Base-by-base conservation (phyloP, 768 basidiomycete species). In the Favolaschia claudopus region DNA sequence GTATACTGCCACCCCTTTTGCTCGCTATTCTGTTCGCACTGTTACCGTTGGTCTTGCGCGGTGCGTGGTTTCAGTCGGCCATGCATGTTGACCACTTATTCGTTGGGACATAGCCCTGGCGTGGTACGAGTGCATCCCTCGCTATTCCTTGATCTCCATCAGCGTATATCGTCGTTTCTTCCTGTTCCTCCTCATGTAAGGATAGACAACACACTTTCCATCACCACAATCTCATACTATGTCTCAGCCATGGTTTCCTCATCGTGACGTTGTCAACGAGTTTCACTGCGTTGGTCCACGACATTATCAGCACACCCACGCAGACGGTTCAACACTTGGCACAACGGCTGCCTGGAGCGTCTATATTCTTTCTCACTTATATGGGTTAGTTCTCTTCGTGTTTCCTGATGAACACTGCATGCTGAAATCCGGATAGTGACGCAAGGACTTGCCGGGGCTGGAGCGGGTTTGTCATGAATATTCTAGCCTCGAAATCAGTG, bases 101-200 rank as follows among this genome's bases (percentile, higher is more conserved):
- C 34, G 27, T 25, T 54, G 51, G 33, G n/a, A n/a, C n/a, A 19
- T 48, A 75, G 88, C 72, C 15, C 72, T 90, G 13, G 86, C 89
- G 19, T 84, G 83, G 76, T 87, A 88, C 63, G 85, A 91, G 69
- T 88, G 89, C 42, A 88, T 89, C 43, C 89, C 89, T 0, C 80
- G 85, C 34, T 84, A 83, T 58, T 88, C 87, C 1, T 74, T 85
- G 20, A 83, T 92, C n/a, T 87, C 88, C 40, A 76, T 89, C 56
- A 86, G 85, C 67, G 81, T 92, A 27, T 91, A 90, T 77, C 82
- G 82, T 12, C 80, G 91, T n/a, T 91, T 84, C 70, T 89, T 85
- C 70, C 64, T 88, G 57, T 89, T 90, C 73, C 77, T 89, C 25
- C 74, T 88, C 45, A 77, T 89, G 77, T 81, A 64, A 73, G 79